Conservation (phyloP, 2,329 filamentous ascomycete species). For the Macrophomina tecta region DNA sequence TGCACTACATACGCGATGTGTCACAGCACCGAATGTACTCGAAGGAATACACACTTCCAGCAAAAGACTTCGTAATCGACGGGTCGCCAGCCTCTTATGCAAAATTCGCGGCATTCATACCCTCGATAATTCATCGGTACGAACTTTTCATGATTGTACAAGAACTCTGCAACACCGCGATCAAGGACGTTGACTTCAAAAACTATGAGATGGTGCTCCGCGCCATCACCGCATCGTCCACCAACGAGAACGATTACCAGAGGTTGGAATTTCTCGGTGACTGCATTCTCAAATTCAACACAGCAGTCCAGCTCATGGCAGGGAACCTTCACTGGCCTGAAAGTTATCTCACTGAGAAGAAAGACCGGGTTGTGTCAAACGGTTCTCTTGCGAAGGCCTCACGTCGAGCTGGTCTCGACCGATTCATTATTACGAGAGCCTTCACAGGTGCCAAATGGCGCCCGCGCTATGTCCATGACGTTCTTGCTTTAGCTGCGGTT, state of each 20-base stretch:
- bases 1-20: constrained; percentile 51
- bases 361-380: constrained; percentile 77
- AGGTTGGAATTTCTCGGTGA: constrained; percentile 88
- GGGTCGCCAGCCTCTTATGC: constrained; percentile 54
- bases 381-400: constrained; percentile 71
- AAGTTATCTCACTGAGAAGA: constrained; percentile 71
- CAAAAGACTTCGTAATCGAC: constrained; percentile 55
- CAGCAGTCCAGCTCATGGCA: constrained; percentile 69
- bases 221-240: constrained; percentile 72
- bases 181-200: constrained; percentile 60
- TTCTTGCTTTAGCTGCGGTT: constrained; percentile 35
- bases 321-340: constrained; percentile 73
- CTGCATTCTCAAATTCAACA: constrained; percentile 76
- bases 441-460: constrained; percentile 78
- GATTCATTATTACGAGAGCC: constrained; percentile 70
- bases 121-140: constrained; percentile 73
- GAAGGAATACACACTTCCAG: constrained; percentile 57
- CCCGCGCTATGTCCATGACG: constrained; percentile 63
- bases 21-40: constrained; percentile 39
- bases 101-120: constrained; percentile 67
- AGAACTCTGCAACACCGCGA: constrained; percentile 61
- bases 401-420: constrained; percentile 67
- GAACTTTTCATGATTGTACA: constrained; percentile 69
- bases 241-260: constrained; percentile 75
- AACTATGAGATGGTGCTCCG: constrained; percentile 65